These are phyloP conservation scores for Mycena latifolia DNA, from an alignment of 768 basidiomycete genomes.

Conservation along the genomic window DNA sequence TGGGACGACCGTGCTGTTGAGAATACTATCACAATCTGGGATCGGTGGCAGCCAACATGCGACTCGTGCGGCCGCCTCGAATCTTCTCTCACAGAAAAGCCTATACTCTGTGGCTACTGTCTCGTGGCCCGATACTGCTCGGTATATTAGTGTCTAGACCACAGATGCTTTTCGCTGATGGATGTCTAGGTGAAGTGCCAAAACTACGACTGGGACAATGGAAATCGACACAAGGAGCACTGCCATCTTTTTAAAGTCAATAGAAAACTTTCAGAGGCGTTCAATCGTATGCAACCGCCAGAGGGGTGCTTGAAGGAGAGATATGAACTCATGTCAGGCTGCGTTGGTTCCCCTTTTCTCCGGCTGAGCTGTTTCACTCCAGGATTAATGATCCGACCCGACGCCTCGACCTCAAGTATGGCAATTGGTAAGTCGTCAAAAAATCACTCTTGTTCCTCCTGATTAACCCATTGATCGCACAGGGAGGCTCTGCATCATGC, in stretches of 20 bases:
- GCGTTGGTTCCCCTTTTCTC: background rate
- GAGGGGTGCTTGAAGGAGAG: background rate
- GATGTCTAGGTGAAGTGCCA: slow-evolving; percentile 7
- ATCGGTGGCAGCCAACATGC: background rate
- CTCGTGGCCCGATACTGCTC: too few relatives aligned
- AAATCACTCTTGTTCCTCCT: background rate
- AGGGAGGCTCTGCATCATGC: background rate
- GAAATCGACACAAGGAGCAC: slow-evolving; percentile 6
- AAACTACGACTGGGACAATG: slow-evolving; percentile 15
- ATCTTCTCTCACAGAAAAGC: background rate
- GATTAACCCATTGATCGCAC: background rate
- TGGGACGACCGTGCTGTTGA: too few relatives aligned
- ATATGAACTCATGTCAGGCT: background rate
- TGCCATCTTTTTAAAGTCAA: background rate
- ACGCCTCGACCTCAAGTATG: background rate
- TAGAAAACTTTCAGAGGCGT: background rate
- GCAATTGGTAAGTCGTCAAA: background rate
- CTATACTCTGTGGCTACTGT: too few relatives aligned
- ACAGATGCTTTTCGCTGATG: background rate
- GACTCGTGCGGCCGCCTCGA: background rate
- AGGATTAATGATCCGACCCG: background rate
- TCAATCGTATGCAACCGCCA: background rate
- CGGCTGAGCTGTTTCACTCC: background rate
- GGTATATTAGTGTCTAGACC: too few relatives aligned
- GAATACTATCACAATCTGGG: background rate